Evolutionary conservation across 2,329 filamentous ascomycete genomes (phyloP).

Genomic region (Fusarium sp.): DNA sequence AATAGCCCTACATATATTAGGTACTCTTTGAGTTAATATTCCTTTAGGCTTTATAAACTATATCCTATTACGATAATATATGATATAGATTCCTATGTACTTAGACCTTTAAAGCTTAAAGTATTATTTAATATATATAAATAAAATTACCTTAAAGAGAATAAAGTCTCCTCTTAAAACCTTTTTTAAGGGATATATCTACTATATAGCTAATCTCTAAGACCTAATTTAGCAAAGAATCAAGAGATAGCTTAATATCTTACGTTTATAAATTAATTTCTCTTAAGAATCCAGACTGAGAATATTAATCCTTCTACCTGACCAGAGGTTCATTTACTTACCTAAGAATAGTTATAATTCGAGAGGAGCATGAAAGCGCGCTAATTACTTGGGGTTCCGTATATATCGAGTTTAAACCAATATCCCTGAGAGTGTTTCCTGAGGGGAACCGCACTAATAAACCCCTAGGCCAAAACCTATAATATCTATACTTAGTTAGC

Average conservation of each 20-base stretch:
- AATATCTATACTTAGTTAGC: not conserved
- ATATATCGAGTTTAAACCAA: not conserved
- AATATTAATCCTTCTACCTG: rapidly evolving
- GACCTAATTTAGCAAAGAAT: not conserved
- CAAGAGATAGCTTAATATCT: not conserved
- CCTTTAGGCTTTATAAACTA: not conserved
- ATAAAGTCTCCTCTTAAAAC: not conserved
- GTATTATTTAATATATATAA: not conserved
- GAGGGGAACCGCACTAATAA: not conserved
- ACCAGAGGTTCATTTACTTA: not conserved
- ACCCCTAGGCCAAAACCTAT: too few relatives aligned
- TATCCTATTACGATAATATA: too few relatives aligned
- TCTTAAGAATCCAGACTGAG: not conserved
- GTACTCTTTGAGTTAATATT: too few relatives aligned
- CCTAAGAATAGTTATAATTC: rapidly evolving
- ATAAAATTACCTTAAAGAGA: not conserved
- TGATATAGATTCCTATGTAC: not conserved
- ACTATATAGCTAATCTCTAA: not conserved
- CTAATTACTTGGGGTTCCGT: not conserved
- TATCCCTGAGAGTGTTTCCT: not conserved
- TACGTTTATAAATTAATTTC: rapidly evolving
- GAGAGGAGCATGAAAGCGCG: not conserved
- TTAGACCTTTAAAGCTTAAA: not conserved
- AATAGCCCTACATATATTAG: not conserved
- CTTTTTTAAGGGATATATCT: too few relatives aligned